phyloP scores from a whole-genome alignment of 768 basidiomycete genomes.

The Suillus brevipes region DNA sequence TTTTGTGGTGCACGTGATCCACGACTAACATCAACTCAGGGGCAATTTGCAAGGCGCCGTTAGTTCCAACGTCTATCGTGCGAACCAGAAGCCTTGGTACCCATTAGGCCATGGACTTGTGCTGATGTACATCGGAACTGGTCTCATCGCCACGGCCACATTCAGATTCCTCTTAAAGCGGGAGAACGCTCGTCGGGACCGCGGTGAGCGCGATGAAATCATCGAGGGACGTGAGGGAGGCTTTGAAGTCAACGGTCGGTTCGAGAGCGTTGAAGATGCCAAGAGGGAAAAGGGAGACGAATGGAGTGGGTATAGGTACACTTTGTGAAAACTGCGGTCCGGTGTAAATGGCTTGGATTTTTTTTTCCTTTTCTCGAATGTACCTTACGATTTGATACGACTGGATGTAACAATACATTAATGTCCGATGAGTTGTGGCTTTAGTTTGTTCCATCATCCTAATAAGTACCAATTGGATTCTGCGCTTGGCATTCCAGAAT shows the following conservation, averaged over 20 bases:
- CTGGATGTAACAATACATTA: background rate
- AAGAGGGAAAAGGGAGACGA: constrained; percentile 69
- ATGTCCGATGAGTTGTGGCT: background rate
- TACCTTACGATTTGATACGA: background rate
- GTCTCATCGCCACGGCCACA: constrained; percentile 47
- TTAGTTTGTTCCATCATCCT: background rate
- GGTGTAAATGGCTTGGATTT: background rate
- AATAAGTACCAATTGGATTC: background rate
- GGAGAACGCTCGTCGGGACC: constrained; percentile 67
- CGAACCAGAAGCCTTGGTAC: constrained; percentile 67
- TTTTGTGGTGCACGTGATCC: background rate
- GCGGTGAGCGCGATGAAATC: constrained; percentile 68
- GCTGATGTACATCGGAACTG: constrained; percentile 69
- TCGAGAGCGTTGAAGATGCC: constrained; percentile 59
- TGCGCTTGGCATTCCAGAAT: background rate
- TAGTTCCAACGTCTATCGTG: constrained; percentile 76
- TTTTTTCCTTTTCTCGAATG: background rate
- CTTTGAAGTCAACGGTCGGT: constrained; percentile 55
- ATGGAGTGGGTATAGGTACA: constrained; percentile 79
- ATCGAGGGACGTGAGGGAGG: constrained; percentile 43
- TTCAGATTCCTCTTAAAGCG: constrained; percentile 46
- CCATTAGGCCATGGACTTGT: constrained; percentile 61
- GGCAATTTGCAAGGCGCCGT: constrained; percentile 79
- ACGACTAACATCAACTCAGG: constrained; percentile 31
- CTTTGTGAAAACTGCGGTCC: constrained; percentile 36